A percentile compares a stretch with the other conserved stretches of the same genome.
Conservation (phyloP, 139 green algal species). For the Micractinium sp. region DNA sequence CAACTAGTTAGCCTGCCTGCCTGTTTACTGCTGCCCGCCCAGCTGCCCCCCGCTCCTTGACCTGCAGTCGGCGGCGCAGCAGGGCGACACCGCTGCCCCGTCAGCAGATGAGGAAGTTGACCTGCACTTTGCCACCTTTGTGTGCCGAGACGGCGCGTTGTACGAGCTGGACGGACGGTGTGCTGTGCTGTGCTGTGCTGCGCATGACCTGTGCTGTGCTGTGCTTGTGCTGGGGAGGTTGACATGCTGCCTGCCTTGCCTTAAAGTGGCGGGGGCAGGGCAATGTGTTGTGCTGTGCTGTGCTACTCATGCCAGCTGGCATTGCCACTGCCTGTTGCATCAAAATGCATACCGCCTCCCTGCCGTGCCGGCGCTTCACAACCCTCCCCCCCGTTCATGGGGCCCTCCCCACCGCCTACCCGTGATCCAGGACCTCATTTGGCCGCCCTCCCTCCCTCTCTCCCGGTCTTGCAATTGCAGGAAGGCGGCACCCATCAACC, state of each 20-base stretch:
- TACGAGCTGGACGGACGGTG: conserved; percentile 90
- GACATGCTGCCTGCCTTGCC: too few relatives aligned
- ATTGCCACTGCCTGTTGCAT: too few relatives aligned
- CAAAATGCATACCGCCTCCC: too few relatives aligned
- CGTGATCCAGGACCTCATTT: too few relatives aligned
- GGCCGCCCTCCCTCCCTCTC: too few relatives aligned
- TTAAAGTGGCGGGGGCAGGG: too few relatives aligned
- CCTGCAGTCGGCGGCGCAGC: conserved; percentile 69
- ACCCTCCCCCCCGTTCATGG: too few relatives aligned
- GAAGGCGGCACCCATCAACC: conserved; percentile 64
- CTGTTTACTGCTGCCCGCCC: background rate
- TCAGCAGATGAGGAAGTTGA: conserved; percentile 76
- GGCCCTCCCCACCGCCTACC: too few relatives aligned
- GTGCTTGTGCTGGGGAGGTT: too few relatives aligned
- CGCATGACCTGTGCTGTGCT: background rate
- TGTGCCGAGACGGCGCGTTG: conserved; percentile 71
- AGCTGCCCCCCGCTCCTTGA: background rate
- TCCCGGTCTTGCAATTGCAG: background rate
- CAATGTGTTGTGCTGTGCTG: background rate
- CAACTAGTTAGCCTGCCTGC: too few relatives aligned
- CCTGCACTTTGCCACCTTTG: conserved; percentile 92
- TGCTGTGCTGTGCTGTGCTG: background rate
- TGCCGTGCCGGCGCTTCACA: too few relatives aligned
- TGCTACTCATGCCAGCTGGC: background rate
- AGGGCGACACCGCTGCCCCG: conserved; percentile 74